Conservation (phyloP, 768 basidiomycete genomes). For the Tulasnella sp. region DNA sequence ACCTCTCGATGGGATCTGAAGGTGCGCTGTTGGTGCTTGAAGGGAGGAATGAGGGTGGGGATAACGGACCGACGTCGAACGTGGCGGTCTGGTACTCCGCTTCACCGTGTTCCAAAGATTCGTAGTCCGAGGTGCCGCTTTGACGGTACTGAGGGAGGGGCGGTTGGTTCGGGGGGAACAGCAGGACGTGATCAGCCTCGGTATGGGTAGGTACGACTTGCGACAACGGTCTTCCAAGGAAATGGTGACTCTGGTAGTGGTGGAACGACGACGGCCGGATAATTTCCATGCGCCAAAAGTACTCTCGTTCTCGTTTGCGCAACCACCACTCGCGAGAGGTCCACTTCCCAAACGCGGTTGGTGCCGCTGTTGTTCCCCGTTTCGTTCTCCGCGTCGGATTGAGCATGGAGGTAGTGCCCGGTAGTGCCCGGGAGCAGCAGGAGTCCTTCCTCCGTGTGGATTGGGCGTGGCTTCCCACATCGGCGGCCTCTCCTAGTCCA, state of each 20-base stretch:
- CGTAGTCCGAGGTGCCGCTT: background rate
- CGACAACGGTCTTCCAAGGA: background rate
- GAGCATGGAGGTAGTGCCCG: background rate
- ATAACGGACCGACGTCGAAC: background rate
- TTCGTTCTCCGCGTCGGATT: background rate
- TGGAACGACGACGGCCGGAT: background rate
- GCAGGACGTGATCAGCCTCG: background rate
- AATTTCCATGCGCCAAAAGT: background rate
- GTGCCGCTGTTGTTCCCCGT: background rate
- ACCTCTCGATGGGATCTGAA: background rate
- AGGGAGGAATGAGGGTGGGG: background rate
- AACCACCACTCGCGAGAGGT: constrained; percentile 7
- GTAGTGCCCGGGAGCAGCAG: too few species aligned
- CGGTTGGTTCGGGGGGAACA: background rate
- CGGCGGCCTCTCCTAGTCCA: background rate
- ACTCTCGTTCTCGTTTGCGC: background rate
- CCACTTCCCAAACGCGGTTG: constrained; percentile 2
- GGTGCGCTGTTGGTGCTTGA: background rate
- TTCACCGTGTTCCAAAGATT: background rate
- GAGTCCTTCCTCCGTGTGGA: background rate
- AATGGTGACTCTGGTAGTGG: background rate
- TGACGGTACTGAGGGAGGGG: background rate
- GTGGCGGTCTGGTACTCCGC: background rate
- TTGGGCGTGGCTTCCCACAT: background rate
- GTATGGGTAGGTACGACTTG: background rate